Base-by-base conservation (phyloP, 345 rosid genomes). In the Melaleuca quinquenervia region DNA sequence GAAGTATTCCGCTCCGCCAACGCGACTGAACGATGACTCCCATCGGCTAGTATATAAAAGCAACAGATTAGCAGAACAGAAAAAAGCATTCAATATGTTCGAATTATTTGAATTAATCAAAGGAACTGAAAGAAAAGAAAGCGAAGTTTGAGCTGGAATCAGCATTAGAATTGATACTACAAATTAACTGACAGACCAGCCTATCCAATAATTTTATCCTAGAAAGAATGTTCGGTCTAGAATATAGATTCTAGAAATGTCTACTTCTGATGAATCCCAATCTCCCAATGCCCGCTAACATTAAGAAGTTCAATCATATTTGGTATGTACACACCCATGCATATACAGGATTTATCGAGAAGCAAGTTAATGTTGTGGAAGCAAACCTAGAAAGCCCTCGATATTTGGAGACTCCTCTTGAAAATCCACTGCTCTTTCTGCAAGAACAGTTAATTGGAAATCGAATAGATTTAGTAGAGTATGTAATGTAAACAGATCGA, bases 391-490 rank as follows among this genome's bases (percentile, higher is more conserved):
- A 92, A 82, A 95, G 98, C 83, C 96, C 98, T 85, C 99, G 96
- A 89, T 97, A 96, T 89, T 97, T 97, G 49, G 98, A 92, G 56
- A 94, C 90, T 83, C 99, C 99, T 90, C 99, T 95, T 9, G 99
- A 96, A 89, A 96, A 97, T 75, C 98, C 98, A 83, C 98, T 96
- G 93, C 98, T 97, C 89, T 96, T 97, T 91, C 99, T 97, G 98
- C 91, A 92, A 50, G 41, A 26, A 8, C 36, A 84, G 55, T 29
- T 49, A 87, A 88, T 90, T 83, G 91, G 90, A 80, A 87, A 90
- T 85, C 84, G 60, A 51, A 50, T 29, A 84, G 80, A 15, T 80
- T 85, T 26, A 82, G 50, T 84, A 48, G 18, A 41, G 83, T 15
- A 32, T 82, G 8, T 24, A 82, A 82, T 26, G 56, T 54, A 27